Percentiles rank a stretch among this genome's conserved stretches.
Evolutionary conservation across 208 protist species (phyloP).

Genomic region (Borovskyia barvae): DNA sequence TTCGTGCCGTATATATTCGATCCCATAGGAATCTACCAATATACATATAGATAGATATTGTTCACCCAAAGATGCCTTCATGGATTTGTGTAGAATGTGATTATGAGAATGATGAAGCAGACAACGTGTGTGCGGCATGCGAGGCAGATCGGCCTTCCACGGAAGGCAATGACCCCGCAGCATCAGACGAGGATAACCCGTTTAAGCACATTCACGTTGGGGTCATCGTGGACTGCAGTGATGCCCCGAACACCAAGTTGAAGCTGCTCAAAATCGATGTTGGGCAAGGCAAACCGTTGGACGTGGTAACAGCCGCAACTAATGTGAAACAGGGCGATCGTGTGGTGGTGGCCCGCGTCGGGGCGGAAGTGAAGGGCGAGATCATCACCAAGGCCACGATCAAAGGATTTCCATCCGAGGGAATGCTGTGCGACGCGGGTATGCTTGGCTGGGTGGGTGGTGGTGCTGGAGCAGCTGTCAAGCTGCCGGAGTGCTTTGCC

Average conservation of each 20-base stretch:
- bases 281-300: slow-evolving; percentile 35
- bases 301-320: slow-evolving; percentile 72
- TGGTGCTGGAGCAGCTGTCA: slow-evolving; percentile 54
- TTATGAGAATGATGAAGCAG: slow-evolving; percentile 54
- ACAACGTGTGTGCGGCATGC: slow-evolving; percentile 44
- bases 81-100: slow-evolving; percentile 61
- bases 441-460: slow-evolving; percentile 85
- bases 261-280: slow-evolving; percentile 69
- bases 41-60: no score
- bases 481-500: slow-evolving; percentile 41
- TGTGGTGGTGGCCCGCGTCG: slow-evolving; percentile 70
- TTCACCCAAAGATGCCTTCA: slow-evolving; percentile 21
- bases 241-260: slow-evolving; percentile 62
- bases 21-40: no score
- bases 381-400: slow-evolving; percentile 61
- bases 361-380: slow-evolving; percentile 54
- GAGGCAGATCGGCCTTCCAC: slow-evolving; percentile 42
- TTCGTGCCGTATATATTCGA: no score
- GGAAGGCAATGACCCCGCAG: slow-evolving; percentile 1
- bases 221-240: slow-evolving; percentile 42
- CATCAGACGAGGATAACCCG: slow-evolving; percentile 36
- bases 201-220: slow-evolving; percentile 62
- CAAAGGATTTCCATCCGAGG: slow-evolving; percentile 63
- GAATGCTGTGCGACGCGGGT: slow-evolving; percentile 77
- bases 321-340: slow-evolving; percentile 56